Conservation (phyloP, 1,284 basidiomycete genomes). For the Leccinum glutinopallens region DNA sequence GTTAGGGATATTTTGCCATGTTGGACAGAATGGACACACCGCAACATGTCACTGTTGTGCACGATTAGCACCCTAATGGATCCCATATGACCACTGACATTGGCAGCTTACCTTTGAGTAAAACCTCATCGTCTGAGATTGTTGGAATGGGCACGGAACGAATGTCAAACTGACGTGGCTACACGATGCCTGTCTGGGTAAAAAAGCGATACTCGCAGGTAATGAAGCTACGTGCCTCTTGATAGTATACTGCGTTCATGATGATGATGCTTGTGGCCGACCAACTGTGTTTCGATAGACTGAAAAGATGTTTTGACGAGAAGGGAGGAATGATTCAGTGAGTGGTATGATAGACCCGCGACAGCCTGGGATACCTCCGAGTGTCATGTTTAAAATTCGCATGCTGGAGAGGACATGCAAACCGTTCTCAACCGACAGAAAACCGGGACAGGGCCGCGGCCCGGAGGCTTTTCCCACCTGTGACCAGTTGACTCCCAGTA, state of each 20-base stretch:
- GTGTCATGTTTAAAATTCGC: constrained; percentile 3
- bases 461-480: neutral
- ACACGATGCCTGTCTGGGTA: constrained; percentile 1
- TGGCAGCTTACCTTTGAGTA: constrained; percentile 52
- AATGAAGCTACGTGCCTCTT: constrained; percentile 13
- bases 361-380: constrained; percentile 16
- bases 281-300: neutral
- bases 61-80: neutral
- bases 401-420: neutral
- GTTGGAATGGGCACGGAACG: constrained; percentile 55
- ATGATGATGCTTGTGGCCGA: neutral
- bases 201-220: neutral
- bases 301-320: neutral
- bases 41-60: constrained; percentile 44
- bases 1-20: neutral
- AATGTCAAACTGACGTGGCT: constrained; percentile 49
- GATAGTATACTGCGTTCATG: constrained; percentile 32
- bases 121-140: constrained; percentile 54
- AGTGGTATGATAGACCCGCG: constrained; percentile 1
- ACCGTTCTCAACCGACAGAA: neutral
- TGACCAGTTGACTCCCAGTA: neutral
- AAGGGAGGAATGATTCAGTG: neutral
- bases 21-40: constrained; percentile 35
- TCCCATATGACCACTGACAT: neutral
- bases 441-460: neutral